These are phyloP conservation scores for Beauveria asiatica DNA, from an alignment of 2,329 filamentous ascomycete species.

Conservation along the genomic window DNA sequence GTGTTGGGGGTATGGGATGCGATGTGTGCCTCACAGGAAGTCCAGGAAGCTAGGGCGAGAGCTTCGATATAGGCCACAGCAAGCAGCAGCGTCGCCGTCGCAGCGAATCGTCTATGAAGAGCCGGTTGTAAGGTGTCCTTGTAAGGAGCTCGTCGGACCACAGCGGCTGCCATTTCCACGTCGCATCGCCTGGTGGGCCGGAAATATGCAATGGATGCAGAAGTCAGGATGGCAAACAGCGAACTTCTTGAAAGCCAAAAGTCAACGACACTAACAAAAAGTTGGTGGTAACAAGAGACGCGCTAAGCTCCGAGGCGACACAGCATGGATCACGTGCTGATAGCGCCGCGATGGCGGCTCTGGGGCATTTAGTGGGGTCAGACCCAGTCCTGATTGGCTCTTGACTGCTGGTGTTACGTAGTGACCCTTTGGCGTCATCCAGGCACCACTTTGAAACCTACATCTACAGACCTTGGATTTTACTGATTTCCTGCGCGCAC, in stretches of 20 bases:
- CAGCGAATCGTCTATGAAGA: slow-evolving; percentile 77
- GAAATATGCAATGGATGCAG: slow-evolving; percentile 19
- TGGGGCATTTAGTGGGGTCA: neutral
- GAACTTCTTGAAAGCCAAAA: neutral
- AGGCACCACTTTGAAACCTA: slow-evolving; percentile 17
- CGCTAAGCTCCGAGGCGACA: slow-evolving; percentile 11
- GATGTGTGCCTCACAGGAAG: slow-evolving; percentile 49
- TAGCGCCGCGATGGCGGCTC: neutral
- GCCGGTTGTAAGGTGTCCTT: slow-evolving; percentile 87
- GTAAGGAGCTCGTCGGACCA: slow-evolving; percentile 56
- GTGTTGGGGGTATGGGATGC: slow-evolving; percentile 4
- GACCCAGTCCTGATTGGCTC: neutral
- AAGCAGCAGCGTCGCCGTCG: slow-evolving; percentile 62
- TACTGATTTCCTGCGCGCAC: neutral
- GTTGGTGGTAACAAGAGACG: slow-evolving; percentile 2
- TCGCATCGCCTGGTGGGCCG: slow-evolving; percentile 31
- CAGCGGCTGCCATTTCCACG: slow-evolving; percentile 42
- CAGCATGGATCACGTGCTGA: slow-evolving; percentile 6
- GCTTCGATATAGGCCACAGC: slow-evolving; percentile 66
- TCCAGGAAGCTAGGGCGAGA: slow-evolving; percentile 59
- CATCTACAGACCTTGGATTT: slow-evolving; percentile 7
- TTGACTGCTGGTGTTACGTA: slow-evolving; percentile 8
- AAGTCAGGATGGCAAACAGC: neutral
- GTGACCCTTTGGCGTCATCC: slow-evolving; percentile 14
- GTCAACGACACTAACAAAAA: slow-evolving; percentile 9